Conservation (phyloP, 768 basidiomycete genomes). For the Russula compacta region DNA sequence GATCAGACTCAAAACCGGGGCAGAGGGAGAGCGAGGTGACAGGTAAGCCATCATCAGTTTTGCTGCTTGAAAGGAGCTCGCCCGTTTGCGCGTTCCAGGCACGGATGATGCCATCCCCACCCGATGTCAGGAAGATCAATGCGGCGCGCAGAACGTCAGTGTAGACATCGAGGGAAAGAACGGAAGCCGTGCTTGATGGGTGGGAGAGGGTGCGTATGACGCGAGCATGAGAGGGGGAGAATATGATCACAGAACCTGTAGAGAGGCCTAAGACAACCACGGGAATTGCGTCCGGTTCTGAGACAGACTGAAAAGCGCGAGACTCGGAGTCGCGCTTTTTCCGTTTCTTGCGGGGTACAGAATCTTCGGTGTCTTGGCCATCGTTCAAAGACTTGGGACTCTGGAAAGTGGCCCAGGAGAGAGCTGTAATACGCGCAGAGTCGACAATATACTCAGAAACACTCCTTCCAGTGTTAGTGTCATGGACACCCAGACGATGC, state of each 20-base stretch:
- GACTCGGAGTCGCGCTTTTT: conserved; percentile 34
- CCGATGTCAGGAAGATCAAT: conserved; percentile 44
- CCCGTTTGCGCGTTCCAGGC: conserved; percentile 49
- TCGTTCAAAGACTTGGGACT: conserved; percentile 23
- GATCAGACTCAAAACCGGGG: conserved; percentile 27
- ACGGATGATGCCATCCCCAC: conserved; percentile 47
- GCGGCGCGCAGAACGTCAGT: conserved; percentile 25
- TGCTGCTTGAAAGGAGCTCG: conserved; percentile 41
- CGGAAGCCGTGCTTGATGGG: conserved; percentile 42
- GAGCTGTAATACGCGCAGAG: conserved; percentile 42
- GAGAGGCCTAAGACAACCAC: conserved; percentile 52
- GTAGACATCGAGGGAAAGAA: conserved; percentile 39
- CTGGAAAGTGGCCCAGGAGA: conserved; percentile 41
- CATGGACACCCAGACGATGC: conserved; percentile 58
- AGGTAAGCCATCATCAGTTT: conserved; percentile 49
- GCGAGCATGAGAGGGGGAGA: conserved; percentile 52
- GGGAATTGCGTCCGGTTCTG: conserved; percentile 27
- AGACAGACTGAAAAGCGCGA: conserved; percentile 25
- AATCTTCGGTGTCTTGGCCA: conserved; percentile 22
- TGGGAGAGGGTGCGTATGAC: conserved; percentile 48
- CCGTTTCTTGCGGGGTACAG: conserved; percentile 44
- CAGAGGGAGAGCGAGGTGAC: conserved; percentile 44
- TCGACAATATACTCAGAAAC: conserved; percentile 51
- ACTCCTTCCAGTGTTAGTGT: conserved; percentile 45
- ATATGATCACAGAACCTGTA: conserved; percentile 49